These are phyloP conservation scores for Dipteronia sinensis DNA, from an alignment of 345 rosid species.

Conservation along the genomic window DNA sequence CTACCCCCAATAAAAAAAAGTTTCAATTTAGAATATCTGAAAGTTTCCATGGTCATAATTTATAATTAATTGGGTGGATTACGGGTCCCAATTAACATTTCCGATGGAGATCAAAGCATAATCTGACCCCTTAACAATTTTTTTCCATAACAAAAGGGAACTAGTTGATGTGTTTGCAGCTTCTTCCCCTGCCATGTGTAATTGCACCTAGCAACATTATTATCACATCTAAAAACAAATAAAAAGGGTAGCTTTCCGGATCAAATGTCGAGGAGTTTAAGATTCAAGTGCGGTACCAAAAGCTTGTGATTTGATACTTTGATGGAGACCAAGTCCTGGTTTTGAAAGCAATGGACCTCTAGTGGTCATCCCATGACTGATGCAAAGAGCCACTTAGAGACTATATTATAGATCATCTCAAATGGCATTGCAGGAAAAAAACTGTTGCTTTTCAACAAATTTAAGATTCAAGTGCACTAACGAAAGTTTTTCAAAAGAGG, in stretches of 20 bases:
- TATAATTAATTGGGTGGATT: background rate
- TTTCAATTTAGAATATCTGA: background rate
- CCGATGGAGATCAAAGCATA: background rate
- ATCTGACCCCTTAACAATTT: background rate
- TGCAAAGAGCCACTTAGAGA: background rate
- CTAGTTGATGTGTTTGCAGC: background rate
- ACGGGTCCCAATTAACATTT: background rate
- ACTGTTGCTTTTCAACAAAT: background rate
- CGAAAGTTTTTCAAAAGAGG: background rate
- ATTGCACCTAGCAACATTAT: background rate
- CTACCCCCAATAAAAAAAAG: background rate
- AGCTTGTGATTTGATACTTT: background rate
- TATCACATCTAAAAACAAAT: background rate
- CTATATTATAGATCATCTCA: background rate
- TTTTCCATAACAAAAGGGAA: slow-evolving; percentile 1
- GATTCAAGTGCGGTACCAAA: background rate
- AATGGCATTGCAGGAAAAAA: background rate
- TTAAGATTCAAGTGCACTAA: background rate
- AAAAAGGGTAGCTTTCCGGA: background rate
- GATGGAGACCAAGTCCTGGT: slow-evolving; percentile 4
- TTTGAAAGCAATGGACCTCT: background rate
- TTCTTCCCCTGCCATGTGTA: background rate
- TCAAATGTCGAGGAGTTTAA: background rate
- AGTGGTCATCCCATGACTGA: background rate
- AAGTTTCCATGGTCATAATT: background rate